These are phyloP conservation scores for Cutaneotrichosporon arboriforme DNA, from an alignment of 1,284 basidiomycete genomes.

Conservation along the genomic window DNA sequence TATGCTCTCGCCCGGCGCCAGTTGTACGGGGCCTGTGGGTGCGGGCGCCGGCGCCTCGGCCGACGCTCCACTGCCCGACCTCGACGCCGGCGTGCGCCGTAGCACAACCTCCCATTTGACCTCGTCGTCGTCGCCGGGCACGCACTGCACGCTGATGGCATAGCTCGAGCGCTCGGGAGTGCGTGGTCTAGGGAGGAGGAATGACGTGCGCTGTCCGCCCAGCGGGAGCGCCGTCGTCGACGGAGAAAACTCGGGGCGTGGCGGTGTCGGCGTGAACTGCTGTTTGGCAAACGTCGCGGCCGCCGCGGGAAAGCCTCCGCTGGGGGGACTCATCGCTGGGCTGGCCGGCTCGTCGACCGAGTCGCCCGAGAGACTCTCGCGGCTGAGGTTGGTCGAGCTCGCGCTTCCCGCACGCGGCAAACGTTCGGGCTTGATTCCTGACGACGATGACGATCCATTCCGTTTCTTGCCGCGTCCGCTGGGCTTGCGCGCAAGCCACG, in stretches of 20 bases:
- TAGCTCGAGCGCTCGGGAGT: conserved; percentile 17
- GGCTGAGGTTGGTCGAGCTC: neutral
- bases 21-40: neutral
- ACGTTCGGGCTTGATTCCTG: neutral
- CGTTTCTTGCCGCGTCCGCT: neutral
- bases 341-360: conserved; percentile 4
- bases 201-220: neutral
- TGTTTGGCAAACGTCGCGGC: neutral
- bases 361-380: neutral
- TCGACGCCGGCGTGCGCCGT: conserved; percentile 9
- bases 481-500: conserved; percentile 16
- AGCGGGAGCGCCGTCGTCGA: no score
- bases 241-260: neutral
- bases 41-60: neutral
- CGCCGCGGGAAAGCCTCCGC: neutral
- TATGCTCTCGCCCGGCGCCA: neutral
- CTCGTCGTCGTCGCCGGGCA: conserved; percentile 21
- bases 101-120: conserved; percentile 37
- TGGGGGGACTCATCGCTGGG: neutral
- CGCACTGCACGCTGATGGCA: conserved; percentile 30
- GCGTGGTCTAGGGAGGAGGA: neutral
- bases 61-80: conserved; percentile 1
- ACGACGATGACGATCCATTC: no score
- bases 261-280: neutral
- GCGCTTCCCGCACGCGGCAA: neutral